Base-by-base conservation (phyloP, 352 stramenopile species). In the Thraustotheca clavata region DNA sequence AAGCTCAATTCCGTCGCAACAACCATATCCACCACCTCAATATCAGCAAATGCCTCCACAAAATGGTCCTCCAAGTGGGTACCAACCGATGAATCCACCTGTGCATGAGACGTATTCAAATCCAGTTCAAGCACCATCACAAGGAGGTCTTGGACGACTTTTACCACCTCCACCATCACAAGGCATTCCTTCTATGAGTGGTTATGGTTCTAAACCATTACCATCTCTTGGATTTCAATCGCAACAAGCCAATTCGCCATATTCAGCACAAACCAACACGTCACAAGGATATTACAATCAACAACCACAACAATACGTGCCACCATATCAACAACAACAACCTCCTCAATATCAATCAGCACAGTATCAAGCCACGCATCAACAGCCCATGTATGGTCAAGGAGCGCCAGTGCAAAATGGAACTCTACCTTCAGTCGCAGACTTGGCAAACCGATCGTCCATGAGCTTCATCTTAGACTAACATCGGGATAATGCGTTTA, bases 391-490 rank as follows among this genome's bases (percentile, higher is more conserved):
- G 14, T 18, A 57, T n/a, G 29, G 39, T 40, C 48, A 32, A 43
- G 33, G 7, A 35, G 33, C 41, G 24, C 29, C 6, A 31, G n/a
- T 36, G 16, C 49, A 16, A 33, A 41, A 60, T 27, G 50, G 38
- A 14, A 14, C 39, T 14, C 29, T 65, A 31, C 57, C 57, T 29
- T 50, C 57, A n/a, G 57, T 65, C 4, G 47, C 24, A 29, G 57
- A 65, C 36, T 36, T 65, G 9, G 38, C 57, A 2, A 65, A 65
- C 32, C 36, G 57, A 11, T 54, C 36, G 20, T 65, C 57, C 12
- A 54, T 65, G 57, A 65, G 57, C 26, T 65, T 55, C 57, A 65
- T 65, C 34, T 65, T 65, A 48, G 57, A 65, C 47, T 65, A 65
- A 65, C n/a, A n/a, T n/a, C n/a, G n/a, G n/a, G n/a, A n/a, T n/a